Conservation (phyloP, 1,284 basidiomycete genomes). For the Lentinula novae-zelandiae region DNA sequence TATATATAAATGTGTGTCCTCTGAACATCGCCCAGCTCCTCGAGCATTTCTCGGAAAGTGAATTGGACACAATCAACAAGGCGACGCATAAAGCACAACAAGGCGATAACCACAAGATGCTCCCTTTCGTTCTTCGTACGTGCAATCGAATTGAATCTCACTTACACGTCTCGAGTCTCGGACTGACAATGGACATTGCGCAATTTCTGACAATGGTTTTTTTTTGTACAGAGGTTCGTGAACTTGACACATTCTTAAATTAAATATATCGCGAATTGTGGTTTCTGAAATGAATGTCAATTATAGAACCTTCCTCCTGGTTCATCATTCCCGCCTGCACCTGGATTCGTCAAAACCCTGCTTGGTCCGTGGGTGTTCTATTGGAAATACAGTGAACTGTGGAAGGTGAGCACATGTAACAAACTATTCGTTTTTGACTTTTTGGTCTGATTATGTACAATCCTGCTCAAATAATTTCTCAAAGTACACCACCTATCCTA, state of each 20-base stretch:
- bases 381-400: conserved; percentile 17
- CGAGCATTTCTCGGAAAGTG: conserved; percentile 16
- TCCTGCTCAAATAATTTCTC: neutral
- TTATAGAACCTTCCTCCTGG: conserved; percentile 17
- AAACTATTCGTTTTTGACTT: neutral
- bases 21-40: conserved; percentile 9
- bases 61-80: conserved; percentile 16
- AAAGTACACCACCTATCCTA: conserved; percentile 17
- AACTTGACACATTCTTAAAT: neutral
- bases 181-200: neutral
- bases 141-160: neutral
- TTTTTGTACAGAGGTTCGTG: neutral
- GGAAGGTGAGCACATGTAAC: conserved; percentile 14
- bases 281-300: neutral
- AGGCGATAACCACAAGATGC: conserved; percentile 14
- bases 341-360: conserved; percentile 17
- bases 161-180: neutral
- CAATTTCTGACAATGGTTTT: neutral
- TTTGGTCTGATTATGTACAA: neutral
- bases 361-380: conserved; percentile 18
- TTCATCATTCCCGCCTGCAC: conserved; percentile 19
- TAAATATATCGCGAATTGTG: neutral
- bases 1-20: neutral
- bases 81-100: conserved; percentile 13
- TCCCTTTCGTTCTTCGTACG: conserved; percentile 18